Base-by-base conservation (phyloP, 345 rosid species). In the Geranium rotundifolium region DNA sequence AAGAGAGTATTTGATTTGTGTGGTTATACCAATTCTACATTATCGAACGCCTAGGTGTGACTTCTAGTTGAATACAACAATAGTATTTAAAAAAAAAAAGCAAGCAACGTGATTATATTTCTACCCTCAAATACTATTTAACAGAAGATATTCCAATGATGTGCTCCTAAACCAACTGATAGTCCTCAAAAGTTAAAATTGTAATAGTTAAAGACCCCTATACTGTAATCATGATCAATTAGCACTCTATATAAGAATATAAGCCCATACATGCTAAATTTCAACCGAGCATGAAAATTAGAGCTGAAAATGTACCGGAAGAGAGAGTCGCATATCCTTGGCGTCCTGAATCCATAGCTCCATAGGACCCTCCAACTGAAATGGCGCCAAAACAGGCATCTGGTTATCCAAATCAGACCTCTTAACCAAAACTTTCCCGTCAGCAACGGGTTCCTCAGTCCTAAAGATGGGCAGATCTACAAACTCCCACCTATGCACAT, bases 301-400 rank as follows among this genome's bases (percentile, higher is more conserved):
- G 14, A 23, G 19, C 50, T 70, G 72, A 52, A 17, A 1, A 41
- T 67, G 23, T 71, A 85, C 96, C 1, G 98, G 96, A 59, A 92
- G 74, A 0, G 93, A 87, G 58, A 92, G 64, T 10, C 98, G 85
- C 85, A 92, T 84, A 72, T 92, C 77, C 62, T 82, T 74, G 20
- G 97, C 99, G 66, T 93, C 97, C 70, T 84, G 97, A 66, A 93
- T 85, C 99, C 97, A 93, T 60, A 93, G 67, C 75, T 90, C 97
- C 91, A 93, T 86, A 4, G 98, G 98, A 18, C 96, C 98, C 57
- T 95, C 91, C 63, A 92, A 84, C 81, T 89, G 98, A 62, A 92
- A 92, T 7, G 96, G 96, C 63, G 91, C 89, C 61, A 92, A 72
- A 69, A 87, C 89, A 52, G 93, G 95, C 60, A 83, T 67, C 8